phyloP scores from a whole-genome alignment of 495 filamentous ascomycete species.

The Arthonia radiata region DNA sequence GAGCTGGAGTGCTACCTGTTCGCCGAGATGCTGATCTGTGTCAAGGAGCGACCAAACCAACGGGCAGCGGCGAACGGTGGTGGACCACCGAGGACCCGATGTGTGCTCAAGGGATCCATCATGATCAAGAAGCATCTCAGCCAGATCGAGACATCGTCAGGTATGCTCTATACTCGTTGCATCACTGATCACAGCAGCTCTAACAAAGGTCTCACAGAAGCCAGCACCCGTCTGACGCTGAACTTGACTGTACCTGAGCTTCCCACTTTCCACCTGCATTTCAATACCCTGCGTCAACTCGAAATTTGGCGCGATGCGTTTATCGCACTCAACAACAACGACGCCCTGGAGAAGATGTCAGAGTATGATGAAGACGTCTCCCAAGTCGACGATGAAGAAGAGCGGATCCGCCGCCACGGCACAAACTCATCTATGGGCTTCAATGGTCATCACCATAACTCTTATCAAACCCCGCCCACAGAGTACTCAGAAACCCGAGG shows the following conservation, averaged over 20 bases:
- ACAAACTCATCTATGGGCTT: too few relatives aligned
- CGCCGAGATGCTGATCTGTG: conserved; percentile 97
- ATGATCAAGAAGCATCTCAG: conserved; percentile 96
- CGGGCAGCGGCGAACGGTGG: conserved; percentile 34
- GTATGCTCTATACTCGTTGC: conserved; percentile 14
- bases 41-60: conserved; percentile 75
- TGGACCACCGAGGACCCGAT: conserved; percentile 32
- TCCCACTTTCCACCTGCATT: conserved; percentile 88
- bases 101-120: conserved; percentile 90
- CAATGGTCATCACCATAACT: too few relatives aligned
- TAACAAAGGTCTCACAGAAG: conserved; percentile 24
- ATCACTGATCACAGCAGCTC: not conserved
- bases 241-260: conserved; percentile 83
- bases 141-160: conserved; percentile 45
- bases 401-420: too few relatives aligned
- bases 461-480: conserved; percentile 46
- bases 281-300: conserved; percentile 62
- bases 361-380: conserved; percentile 89
- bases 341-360: conserved; percentile 47
- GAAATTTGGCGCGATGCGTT: conserved; percentile 82
- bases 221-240: conserved; percentile 65
- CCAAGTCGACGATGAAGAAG: conserved; percentile 23
- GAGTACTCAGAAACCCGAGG: conserved; percentile 45
- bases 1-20: conserved; percentile 95
- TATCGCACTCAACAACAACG: conserved; percentile 61